Evolutionary conservation across 768 basidiomycete genomes (phyloP), one percentile per base, ranked within the genome.

Genomic region (Pluteus cervinus): DNA sequence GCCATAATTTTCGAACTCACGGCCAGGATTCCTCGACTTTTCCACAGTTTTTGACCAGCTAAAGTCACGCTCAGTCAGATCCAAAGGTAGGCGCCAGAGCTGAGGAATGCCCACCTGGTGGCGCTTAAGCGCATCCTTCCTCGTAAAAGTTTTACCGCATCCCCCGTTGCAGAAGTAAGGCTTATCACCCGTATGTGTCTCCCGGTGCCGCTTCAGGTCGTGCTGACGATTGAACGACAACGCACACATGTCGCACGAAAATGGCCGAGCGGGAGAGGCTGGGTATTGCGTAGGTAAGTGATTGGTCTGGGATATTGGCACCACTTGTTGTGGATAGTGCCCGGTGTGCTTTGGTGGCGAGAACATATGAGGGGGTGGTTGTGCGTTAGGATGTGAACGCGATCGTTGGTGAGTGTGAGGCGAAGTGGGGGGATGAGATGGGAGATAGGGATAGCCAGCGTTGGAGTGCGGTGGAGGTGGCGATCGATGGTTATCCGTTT

Each of bases 221-320:
- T 90, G 86, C 54, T 86, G 83, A 29, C 86, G 76, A 53, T 86
- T 86, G 65, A 90, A 90, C 15, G 86, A 87, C 44, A 88, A 57
- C 8, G 84, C 71, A 55, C 86, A 90, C 45, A 86, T 56, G 47
- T 82, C 79, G 43, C 81, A 84, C 7, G 74, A 65, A 49, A 76
- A 84, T 14, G 81, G 80, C 25, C 79, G 71, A 12, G 65, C 56
- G 5, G 77, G 72, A n/a, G 78, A 73, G 25, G 73, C 63, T 18
- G 78, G 70, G 54, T 75, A 77, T 39, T 76, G 74, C 25, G 66
- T 52, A 38, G 69, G 61, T 22, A 61, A 53, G 35, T 56, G 57
- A 45, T 61, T 44, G 22, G 57, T 43, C 28, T 59, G 65, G 2
- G 65, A 50, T 25, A 66, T 47, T 24, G 63, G 62, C n/a, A n/a